Conservation (phyloP, 306 rosid species). For the Acacia crassicarpa region DNA sequence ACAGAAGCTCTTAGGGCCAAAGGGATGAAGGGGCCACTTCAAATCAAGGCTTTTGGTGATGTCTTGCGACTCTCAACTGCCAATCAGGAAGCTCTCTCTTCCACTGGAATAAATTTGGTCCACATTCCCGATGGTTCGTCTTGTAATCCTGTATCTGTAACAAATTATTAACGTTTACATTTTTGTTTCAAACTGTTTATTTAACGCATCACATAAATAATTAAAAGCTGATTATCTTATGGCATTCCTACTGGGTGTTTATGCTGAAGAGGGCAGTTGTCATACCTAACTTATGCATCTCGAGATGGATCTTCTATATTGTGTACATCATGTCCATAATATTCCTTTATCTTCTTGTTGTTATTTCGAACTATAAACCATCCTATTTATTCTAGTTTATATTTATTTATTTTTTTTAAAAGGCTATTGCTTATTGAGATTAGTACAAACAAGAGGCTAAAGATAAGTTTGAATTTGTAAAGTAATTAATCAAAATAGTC, state of each 20-base stretch:
- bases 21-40: constrained; percentile 84
- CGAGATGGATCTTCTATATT: not conserved
- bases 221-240: not conserved
- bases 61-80: constrained; percentile 53
- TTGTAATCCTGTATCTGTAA: not conserved
- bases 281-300: not conserved
- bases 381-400: not conserved
- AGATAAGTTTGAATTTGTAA: constrained; percentile 10
- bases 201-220: not conserved
- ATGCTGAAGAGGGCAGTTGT: not conserved
- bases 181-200: not conserved
- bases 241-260: not conserved
- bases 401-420: not conserved
- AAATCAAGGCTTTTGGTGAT: constrained; percentile 78
- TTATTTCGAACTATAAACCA: not conserved
- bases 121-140: constrained; percentile 67
- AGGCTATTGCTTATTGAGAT: not conserved
- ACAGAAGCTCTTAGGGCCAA: constrained; percentile 67
- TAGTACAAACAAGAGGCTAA: not conserved
- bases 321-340: not conserved
- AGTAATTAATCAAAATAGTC: not conserved
- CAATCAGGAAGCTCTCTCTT: constrained; percentile 72
- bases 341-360: not conserved
- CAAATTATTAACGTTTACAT: not conserved
- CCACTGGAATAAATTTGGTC: constrained; percentile 68